Percentiles rank a stretch among this genome's conserved stretches.
Evolutionary conservation across 2,329 filamentous ascomycete genomes (phyloP).

Genomic region (Dactylellina sp.): DNA sequence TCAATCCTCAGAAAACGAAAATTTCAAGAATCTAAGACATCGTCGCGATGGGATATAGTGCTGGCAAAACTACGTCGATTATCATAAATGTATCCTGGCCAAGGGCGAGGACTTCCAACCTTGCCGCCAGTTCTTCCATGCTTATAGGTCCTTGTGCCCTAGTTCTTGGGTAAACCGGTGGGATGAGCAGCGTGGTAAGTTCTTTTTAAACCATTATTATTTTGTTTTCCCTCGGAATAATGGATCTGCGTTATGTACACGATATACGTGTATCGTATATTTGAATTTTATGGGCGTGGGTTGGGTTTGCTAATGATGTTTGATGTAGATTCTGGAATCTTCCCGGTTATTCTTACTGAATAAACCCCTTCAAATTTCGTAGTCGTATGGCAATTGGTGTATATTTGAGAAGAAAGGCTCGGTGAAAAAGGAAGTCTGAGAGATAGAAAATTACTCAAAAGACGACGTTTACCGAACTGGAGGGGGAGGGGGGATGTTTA

Average conservation of each 20-base stretch:
- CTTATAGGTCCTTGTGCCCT: constrained; percentile 97
- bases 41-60: constrained; percentile 74
- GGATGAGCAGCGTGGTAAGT: constrained; percentile 95
- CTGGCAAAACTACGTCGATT: constrained; percentile 99
- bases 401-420: constrained; percentile 6
- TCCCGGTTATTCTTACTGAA: constrained; percentile 74
- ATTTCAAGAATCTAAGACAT: constrained; percentile 3
- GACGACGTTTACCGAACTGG: neutral
- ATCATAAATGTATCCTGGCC: constrained; percentile 99
- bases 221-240: no score
- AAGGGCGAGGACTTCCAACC: constrained; percentile 69
- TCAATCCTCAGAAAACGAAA: neutral
- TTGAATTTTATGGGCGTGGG: no score
- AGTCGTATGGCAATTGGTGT: neutral
- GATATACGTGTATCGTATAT: no score
- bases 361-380: constrained; percentile 61
- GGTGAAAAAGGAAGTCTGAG: neutral
- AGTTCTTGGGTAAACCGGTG: constrained; percentile 92
- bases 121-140: constrained; percentile 83
- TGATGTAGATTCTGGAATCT: constrained; percentile 74
- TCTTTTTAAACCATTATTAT: no score
- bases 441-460: neutral
- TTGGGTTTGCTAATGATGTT: constrained; percentile 38
- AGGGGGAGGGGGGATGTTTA: constrained; percentile 25
- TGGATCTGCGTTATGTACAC: no score